These are phyloP conservation scores for Aspergillus cristatus DNA, from an alignment of 495 filamentous ascomycete species.

Conservation along the genomic window DNA sequence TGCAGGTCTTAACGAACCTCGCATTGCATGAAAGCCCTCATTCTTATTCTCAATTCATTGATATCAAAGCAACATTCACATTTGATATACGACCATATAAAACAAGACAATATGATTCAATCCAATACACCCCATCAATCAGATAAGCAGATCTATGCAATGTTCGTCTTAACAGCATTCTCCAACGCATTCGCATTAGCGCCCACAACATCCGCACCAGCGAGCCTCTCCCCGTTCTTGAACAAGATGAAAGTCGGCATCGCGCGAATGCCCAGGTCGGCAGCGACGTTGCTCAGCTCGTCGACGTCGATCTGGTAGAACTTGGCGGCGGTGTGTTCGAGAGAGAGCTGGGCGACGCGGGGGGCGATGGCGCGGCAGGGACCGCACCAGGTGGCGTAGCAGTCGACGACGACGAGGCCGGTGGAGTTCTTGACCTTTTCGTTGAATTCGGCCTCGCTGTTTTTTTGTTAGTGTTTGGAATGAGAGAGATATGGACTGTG, in stretches of 20 bases:
- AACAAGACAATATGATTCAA: neutral
- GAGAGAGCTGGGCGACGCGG: slow-evolving; percentile 49
- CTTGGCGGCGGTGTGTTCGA: slow-evolving; percentile 41
- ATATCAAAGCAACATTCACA: slow-evolving; percentile 8
- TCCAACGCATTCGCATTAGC: slow-evolving; percentile 14
- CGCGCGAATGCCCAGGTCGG: slow-evolving; percentile 67
- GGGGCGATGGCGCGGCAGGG: slow-evolving; percentile 44
- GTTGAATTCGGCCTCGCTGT: too few species aligned
- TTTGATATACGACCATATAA: slow-evolving; percentile 6
- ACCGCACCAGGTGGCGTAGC: slow-evolving; percentile 79
- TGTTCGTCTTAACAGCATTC: slow-evolving; percentile 7
- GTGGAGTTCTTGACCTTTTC: slow-evolving; percentile 41
- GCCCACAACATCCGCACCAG: slow-evolving; percentile 15
- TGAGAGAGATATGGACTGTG: too few species aligned
- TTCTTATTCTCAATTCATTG: too few species aligned
- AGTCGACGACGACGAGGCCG: slow-evolving; percentile 67
- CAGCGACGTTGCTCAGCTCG: slow-evolving; percentile 58
- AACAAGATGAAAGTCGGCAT: slow-evolving; percentile 85
- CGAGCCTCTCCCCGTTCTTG: slow-evolving; percentile 50
- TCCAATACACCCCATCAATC: too few species aligned
- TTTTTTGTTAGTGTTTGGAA: too few species aligned
- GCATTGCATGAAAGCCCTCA: too few species aligned
- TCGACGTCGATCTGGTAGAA: slow-evolving; percentile 90
- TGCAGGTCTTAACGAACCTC: too few species aligned
- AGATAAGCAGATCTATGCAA: neutral